These are phyloP conservation scores for Pyrenophora tritici-repentis DNA, from an alignment of 2,329 filamentous ascomycete species.

Conservation along the genomic window DNA sequence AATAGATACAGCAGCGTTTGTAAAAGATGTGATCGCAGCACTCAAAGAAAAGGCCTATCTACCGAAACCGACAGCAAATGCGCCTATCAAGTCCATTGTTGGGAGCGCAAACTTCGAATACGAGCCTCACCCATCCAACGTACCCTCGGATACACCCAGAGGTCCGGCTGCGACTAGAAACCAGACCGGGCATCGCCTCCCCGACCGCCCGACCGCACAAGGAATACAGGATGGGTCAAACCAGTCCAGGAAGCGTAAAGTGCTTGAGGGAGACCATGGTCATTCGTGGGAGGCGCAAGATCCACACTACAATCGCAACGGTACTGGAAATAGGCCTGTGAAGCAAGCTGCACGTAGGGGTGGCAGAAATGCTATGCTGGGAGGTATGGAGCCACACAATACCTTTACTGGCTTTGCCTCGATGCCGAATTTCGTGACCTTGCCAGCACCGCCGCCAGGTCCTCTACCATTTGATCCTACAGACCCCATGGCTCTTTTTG, in stretches of 20 bases:
- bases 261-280: slow-evolving; percentile 59
- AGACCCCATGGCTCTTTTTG: slow-evolving; percentile 66
- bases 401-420: slow-evolving; percentile 11
- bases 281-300: slow-evolving; percentile 49
- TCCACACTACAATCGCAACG: slow-evolving; percentile 41
- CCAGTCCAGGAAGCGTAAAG: slow-evolving; percentile 60
- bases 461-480: slow-evolving; percentile 62
- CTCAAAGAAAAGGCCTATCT: slow-evolving; percentile 60
- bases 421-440: slow-evolving; percentile 22
- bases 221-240: slow-evolving; percentile 18
- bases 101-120: slow-evolving; percentile 27
- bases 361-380: slow-evolving; percentile 16
- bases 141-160: slow-evolving; percentile 29
- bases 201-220: slow-evolving; percentile 17
- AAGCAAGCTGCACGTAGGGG: slow-evolving; percentile 65
- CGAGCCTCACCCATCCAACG: slow-evolving; percentile 21
- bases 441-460: slow-evolving; percentile 51
- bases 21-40: slow-evolving; percentile 71
- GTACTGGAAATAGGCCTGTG: slow-evolving; percentile 49
- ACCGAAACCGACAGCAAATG: slow-evolving; percentile 25
- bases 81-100: slow-evolving; percentile 31
- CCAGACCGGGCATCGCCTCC: slow-evolving; percentile 14
- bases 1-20: slow-evolving; percentile 64
- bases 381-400: slow-evolving; percentile 14
- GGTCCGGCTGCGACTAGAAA: slow-evolving; percentile 27